These are phyloP conservation scores for Entrophospora sp. DNA, from an alignment of 192 early-diverging fungal species.

Conservation along the genomic window DNA sequence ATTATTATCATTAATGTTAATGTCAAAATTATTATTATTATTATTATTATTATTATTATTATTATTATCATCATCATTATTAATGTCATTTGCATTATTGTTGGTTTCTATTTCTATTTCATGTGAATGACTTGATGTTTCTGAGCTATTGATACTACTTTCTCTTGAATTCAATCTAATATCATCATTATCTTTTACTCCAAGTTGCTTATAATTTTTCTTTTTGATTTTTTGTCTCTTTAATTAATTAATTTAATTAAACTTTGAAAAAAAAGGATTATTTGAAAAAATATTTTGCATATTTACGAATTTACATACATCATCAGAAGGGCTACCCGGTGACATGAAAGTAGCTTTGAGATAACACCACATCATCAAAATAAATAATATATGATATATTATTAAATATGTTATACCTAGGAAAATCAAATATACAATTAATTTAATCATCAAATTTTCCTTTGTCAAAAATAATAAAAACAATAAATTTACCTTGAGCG, in stretches of 20 bases:
- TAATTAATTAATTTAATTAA: too few species aligned
- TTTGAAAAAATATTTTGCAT: neutral
- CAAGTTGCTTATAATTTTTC: too few species aligned
- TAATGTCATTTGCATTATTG: too few species aligned
- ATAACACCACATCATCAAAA: constrained; percentile 31
- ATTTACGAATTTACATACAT: neutral
- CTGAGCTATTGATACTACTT: too few species aligned
- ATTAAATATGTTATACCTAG: constrained; percentile 1
- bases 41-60: too few species aligned
- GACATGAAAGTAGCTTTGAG: constrained; percentile 23
- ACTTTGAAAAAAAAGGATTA: neutral
- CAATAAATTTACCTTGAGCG: constrained; percentile 9
- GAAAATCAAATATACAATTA: neutral
- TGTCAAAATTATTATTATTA: neutral
- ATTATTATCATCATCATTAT: too few species aligned
- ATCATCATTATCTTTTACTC: too few species aligned
- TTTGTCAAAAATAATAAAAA: neutral
- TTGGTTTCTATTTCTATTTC: too few species aligned
- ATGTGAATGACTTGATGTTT: too few species aligned
- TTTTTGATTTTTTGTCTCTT: too few species aligned
- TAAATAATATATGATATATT: constrained; percentile 9
- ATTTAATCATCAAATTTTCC: neutral
- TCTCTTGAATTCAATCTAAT: too few species aligned
- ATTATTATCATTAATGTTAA: neutral
- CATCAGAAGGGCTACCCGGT: constrained; percentile 27